Conservation (phyloP, 306 rosid genomes). For the Trifolium pratense region DNA sequence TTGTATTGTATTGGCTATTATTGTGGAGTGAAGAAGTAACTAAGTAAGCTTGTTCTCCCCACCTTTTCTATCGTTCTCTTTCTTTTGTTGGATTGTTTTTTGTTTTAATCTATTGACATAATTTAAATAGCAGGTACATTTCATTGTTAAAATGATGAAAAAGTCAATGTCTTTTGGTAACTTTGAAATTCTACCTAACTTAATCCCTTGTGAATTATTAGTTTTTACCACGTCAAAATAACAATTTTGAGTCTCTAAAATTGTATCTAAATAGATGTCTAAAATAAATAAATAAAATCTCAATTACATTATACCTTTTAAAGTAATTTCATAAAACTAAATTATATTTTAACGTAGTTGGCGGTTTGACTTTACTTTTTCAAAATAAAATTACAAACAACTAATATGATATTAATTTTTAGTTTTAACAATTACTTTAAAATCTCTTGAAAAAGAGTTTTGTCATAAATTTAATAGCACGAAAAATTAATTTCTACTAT, state of each 20-base stretch:
- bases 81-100: constrained; percentile 11
- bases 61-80: neutral
- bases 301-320: neutral
- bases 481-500: too few species aligned
- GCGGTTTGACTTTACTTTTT: too few species aligned
- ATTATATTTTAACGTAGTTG: neutral
- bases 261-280: neutral
- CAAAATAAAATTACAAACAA: neutral
- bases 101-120: constrained; percentile 4
- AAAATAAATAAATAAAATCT: neutral
- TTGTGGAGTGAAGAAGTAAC: constrained; percentile 38
- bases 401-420: neutral
- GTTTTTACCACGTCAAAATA: constrained; percentile 13
- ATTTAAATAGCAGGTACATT: constrained; percentile 18
- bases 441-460: too few species aligned
- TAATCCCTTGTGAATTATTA: neutral
- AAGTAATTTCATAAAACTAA: neutral
- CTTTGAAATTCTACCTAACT: constrained; percentile 11
- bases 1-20: constrained; percentile 36
- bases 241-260: neutral
- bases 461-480: too few species aligned
- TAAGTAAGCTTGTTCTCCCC: constrained; percentile 23
- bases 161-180: neutral
- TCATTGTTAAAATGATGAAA: neutral
- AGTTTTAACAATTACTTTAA: neutral